Evolutionary conservation across 306 rosid genomes (phyloP), one percentile per base, ranked within the genome.

Genomic region (Cicer bijugum): DNA sequence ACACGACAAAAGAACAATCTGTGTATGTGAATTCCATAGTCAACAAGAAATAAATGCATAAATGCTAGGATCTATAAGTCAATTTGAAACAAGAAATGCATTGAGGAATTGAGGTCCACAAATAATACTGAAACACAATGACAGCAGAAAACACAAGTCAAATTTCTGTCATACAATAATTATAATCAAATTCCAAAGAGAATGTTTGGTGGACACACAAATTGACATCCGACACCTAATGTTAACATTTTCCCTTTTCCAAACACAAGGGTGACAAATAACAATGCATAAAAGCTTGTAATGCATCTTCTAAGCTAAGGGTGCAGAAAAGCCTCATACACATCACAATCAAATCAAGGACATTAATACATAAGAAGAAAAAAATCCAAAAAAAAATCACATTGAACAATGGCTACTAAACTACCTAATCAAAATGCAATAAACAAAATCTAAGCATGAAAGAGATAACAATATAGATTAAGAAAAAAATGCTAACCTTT

Each of bases 401-500:
- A 58, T 16, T 17, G 8, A 74, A 12, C 46, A 57, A 57, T 73
- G 43, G 44, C 39, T 14, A 69, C 37, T 52, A 37, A 59, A 35
- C 6, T 5, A 40, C 1, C 51, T 44, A 40, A 64, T 7, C 1
- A 16, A 60, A 28, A 55, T 58, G 17, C 52, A 57, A 19, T 0
- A 68, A 74, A 14, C 14, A 42, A 75, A 81, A 19, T 55, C 14
- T 19, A 28, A 43, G 33, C 20, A 8, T 20, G 11, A 56, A 57
- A 10, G 10, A 65, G 43, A 73, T 4, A 16, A 28, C 35, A 28
- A 4, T 28, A 28, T 28, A 50, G 2, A 65, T 69, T 8, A 1
- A 8, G 39, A 0, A 71, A 72, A 63, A 75, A 69, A 81, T 55
- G 60, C 64, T 47, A 76, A 87, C 97, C 95, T 91, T 84, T 91